Evolutionary conservation across 352 stramenopile genomes (phyloP).

Genomic region (Pythium phragmitis): DNA sequence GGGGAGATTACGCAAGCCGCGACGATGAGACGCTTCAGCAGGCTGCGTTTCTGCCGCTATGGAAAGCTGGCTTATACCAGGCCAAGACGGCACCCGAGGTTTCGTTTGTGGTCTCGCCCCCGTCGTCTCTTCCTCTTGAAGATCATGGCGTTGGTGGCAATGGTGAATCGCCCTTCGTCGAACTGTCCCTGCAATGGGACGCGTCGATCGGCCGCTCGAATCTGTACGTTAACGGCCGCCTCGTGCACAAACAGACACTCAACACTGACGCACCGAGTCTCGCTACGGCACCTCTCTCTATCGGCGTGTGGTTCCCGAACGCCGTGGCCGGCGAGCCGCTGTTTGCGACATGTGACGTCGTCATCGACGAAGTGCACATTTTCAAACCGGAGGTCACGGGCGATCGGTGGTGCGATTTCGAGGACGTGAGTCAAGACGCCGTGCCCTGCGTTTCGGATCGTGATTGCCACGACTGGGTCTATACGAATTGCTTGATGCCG

Average conservation of each 20-base stretch:
- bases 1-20: slow-evolving; percentile 40
- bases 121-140: slow-evolving; percentile 2
- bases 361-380: slow-evolving; percentile 50
- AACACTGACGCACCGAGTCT: slow-evolving; percentile 1
- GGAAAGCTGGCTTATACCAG: slow-evolving; percentile 60
- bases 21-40: slow-evolving; percentile 24
- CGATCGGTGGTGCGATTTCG: slow-evolving; percentile 63
- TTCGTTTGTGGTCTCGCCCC: slow-evolving; percentile 32
- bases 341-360: slow-evolving; percentile 49
- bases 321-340: slow-evolving; percentile 52
- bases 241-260: slow-evolving; percentile 38
- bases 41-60: slow-evolving; percentile 54
- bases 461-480: slow-evolving; percentile 50
- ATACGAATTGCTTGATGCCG: slow-evolving; percentile 55
- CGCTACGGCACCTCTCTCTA: slow-evolving; percentile 33
- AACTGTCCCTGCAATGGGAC: slow-evolving; percentile 70
- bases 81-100: slow-evolving; percentile 39
- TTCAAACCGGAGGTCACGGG: slow-evolving; percentile 59
- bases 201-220: slow-evolving; percentile 51
- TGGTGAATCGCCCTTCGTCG: slow-evolving; percentile 29
- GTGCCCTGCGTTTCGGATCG: slow-evolving; percentile 37
- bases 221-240: slow-evolving; percentile 55
- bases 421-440: slow-evolving; percentile 24
- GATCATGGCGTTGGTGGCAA: neutral
- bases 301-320: slow-evolving; percentile 75